Base-by-base conservation (phyloP, 164 flowering plant genomes). In the Cinnamomum micranthum region DNA sequence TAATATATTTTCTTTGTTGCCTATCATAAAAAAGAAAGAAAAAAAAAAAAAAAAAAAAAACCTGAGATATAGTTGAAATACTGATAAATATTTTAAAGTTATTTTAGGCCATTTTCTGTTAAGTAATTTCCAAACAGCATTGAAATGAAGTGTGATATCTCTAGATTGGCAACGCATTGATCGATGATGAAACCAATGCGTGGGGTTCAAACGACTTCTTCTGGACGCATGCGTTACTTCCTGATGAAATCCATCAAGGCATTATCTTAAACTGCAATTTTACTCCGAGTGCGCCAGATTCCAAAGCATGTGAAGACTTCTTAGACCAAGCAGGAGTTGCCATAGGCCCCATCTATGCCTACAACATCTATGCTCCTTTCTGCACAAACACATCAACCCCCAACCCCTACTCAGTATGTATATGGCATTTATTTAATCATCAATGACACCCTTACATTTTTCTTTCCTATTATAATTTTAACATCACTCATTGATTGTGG, bases 191-290 rank as follows among this genome's bases (percentile, higher is more conserved):
- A 75, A 86, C 89, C 1, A 74, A 88, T 66, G 85, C 75, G 2
- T 83, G 75, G 41, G 94, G 90, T 11, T 6, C 84, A 41, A 23
- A 87, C 5, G 90, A 90, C 27, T 88, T 86, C 72, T 88, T 87
- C 25, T 88, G 91, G 94, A 87, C 88, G 68, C 94, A 90, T 73
- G 71, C 88, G 22, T 84, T 90, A 6, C 77, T 86, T 41, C 83
- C 91, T 0, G 90, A 88, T 41, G 76, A 85, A 75, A 70, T 79
- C 3, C 85, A 84, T 33, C 55, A 75, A 6, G 75, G 70, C n/a
- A 79, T 81, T 20, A 81, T 74, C 65, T 50, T 68, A 75, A 85
- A 72, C 0, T 90, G 92, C 69, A 75, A 86, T 73, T 90, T 85
- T 83, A 80, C 78, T 74, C 9, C 20, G 19, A 62, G 14, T 1